A percentile compares a stretch with the other conserved stretches of the same genome.
Conservation (phyloP, 2,329 filamentous ascomycete species). For the Aspergillus phoenicis region DNA sequence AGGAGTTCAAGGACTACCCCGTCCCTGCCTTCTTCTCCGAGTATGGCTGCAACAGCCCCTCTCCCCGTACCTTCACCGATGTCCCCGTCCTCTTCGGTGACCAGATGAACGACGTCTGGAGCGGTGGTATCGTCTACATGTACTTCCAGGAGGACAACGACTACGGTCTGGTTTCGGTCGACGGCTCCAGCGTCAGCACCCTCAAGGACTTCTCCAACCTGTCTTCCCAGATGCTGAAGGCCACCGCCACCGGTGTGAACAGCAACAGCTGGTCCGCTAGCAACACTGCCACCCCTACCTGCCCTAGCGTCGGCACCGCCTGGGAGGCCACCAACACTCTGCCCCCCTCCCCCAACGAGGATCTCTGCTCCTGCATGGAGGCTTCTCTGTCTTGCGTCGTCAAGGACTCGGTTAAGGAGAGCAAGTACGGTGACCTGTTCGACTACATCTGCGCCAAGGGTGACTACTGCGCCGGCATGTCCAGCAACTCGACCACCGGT, state of each 20-base stretch:
- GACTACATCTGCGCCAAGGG: conserved; percentile 47
- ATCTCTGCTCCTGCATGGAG: conserved; percentile 86
- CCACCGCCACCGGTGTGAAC: conserved; percentile 66
- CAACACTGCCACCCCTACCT: conserved; percentile 68
- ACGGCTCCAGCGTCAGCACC: conserved; percentile 63
- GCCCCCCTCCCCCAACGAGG: conserved; percentile 76
- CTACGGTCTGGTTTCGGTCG: conserved; percentile 70
- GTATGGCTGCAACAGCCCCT: conserved; percentile 85
- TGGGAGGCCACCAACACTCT: conserved; percentile 74
- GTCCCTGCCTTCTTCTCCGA: conserved; percentile 98
- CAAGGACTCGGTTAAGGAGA: conserved; percentile 58
- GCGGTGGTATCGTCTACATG: conserved; percentile 98
- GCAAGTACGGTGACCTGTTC: conserved; percentile 65
- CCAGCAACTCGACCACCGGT: conserved; percentile 42
- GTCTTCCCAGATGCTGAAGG: conserved; percentile 68
- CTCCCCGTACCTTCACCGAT: conserved; percentile 79
- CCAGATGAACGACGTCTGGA: conserved; percentile 85
- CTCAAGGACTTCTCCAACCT: conserved; percentile 75
- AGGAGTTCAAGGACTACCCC: conserved; percentile 86
- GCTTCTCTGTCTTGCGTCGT: conserved; percentile 72
- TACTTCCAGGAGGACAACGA: conserved; percentile 91
- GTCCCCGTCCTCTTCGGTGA: conserved; percentile 76
- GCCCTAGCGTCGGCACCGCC: conserved; percentile 65
- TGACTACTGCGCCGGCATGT: conserved; percentile 44
- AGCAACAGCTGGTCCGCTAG: conserved; percentile 70